These are phyloP conservation scores for Populus ilicifolia DNA, from an alignment of 345 rosid species.

Conservation along the genomic window DNA sequence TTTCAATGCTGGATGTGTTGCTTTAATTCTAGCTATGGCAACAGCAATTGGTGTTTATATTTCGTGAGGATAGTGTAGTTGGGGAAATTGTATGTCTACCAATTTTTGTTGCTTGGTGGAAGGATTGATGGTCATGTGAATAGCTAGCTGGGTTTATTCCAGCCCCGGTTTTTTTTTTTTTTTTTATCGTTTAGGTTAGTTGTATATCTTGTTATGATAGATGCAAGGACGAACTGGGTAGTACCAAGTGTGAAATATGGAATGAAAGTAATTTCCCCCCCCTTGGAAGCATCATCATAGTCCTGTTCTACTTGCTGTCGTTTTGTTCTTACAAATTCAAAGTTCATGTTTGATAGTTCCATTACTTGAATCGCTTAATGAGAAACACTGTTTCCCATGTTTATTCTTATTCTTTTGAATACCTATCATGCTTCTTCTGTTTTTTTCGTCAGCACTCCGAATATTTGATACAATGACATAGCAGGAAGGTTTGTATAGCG, in stretches of 20 bases:
- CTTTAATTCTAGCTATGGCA: not conserved
- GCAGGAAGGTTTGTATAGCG: too few species aligned
- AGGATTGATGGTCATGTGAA: conserved; percentile 28
- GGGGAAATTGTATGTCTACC: conserved; percentile 21
- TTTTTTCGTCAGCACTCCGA: too few species aligned
- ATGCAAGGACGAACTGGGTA: conserved; percentile 21
- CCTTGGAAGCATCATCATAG: not conserved
- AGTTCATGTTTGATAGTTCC: not conserved
- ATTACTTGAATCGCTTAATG: not conserved
- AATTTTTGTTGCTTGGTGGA: conserved; percentile 32
- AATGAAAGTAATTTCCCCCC: not conserved
- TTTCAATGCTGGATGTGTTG: conserved; percentile 12
- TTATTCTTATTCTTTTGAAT: not conserved
- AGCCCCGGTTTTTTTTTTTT: conserved; percentile 3
- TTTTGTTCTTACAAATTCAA: not conserved
- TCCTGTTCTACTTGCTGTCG: not conserved
- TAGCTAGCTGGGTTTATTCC: conserved; percentile 20
- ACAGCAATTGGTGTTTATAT: not conserved
- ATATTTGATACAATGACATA: too few species aligned
- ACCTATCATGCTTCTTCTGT: too few species aligned
- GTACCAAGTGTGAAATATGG: conserved; percentile 6
- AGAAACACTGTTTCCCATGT: not conserved
- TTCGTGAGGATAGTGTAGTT: not conserved
- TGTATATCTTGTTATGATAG: conserved; percentile 24
- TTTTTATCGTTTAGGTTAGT: conserved; percentile 14